These are phyloP conservation scores for Epichloe typhina DNA, from an alignment of 2,329 filamentous ascomycete genomes.

Conservation along the genomic window DNA sequence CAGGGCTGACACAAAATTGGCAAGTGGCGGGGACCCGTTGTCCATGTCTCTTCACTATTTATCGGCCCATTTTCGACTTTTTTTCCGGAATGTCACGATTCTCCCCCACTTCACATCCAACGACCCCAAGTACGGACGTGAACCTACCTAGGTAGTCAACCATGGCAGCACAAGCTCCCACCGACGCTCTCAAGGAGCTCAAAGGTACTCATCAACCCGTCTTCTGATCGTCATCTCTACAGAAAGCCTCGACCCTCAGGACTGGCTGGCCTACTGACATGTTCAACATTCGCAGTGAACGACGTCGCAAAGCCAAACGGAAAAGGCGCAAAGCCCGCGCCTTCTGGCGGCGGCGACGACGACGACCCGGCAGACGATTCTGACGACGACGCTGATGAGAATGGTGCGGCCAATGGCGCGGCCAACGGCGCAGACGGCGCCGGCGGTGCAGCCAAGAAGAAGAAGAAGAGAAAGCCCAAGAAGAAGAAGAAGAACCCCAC, in stretches of 20 bases:
- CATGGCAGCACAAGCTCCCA: conserved; percentile 30
- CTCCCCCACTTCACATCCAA: conserved; percentile 1
- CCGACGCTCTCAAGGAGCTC: conserved; percentile 31
- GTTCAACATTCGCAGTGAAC: conserved; percentile 19
- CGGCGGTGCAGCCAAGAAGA: conserved; percentile 25
- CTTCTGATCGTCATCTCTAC: too few relatives aligned
- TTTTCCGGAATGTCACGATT: neutral
- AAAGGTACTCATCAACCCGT: conserved; percentile 20
- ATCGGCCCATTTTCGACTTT: too few relatives aligned
- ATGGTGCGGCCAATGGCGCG: too few relatives aligned
- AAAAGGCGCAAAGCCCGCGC: conserved; percentile 26
- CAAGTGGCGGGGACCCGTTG: neutral
- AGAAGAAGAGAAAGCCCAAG: conserved; percentile 73
- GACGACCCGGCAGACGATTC: conserved; percentile 35
- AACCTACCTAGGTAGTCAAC: conserved; percentile 12
- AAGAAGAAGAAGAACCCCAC: conserved; percentile 69
- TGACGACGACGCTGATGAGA: conserved; percentile 39
- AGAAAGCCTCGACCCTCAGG: too few relatives aligned
- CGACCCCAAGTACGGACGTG: neutral
- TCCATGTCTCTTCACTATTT: too few relatives aligned
- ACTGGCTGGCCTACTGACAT: neutral
- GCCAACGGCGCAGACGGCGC: conserved; percentile 22
- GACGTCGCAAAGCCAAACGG: conserved; percentile 26
- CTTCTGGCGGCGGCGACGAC: conserved; percentile 24
- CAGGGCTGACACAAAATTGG: neutral